These are phyloP conservation scores for Cutaneotrichosporon sp. DNA, from an alignment of 1,284 basidiomycete genomes.

Conservation along the genomic window DNA sequence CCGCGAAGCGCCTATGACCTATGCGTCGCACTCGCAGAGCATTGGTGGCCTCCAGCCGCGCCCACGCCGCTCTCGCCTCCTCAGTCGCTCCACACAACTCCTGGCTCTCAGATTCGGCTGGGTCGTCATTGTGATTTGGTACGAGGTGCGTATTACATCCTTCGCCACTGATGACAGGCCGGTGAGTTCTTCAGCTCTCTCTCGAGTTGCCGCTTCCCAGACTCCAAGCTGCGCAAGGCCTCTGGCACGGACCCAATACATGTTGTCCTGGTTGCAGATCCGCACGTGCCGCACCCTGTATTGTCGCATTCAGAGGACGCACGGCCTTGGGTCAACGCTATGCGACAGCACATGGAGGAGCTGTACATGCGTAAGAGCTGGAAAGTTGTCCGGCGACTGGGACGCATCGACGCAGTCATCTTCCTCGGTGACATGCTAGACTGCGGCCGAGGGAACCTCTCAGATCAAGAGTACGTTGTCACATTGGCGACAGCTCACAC, in stretches of 20 bases:
- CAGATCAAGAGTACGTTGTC: conserved; percentile 61
- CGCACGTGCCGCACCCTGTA: conserved; percentile 66
- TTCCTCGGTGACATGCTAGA: conserved; percentile 79
- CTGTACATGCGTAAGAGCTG: conserved; percentile 73
- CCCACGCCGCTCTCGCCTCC: conserved; percentile 31
- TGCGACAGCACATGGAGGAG: conserved; percentile 63
- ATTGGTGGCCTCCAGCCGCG: conserved; percentile 5
- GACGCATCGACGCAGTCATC: conserved; percentile 69
- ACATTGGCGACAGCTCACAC: conserved; percentile 5
- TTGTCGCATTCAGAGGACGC: conserved; percentile 53
- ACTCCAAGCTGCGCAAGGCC: conserved; percentile 34
- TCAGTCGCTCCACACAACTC: conserved; percentile 41
- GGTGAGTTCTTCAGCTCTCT: conserved; percentile 53
- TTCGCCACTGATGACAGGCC: conserved; percentile 28
- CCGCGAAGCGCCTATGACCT: conserved; percentile 1
- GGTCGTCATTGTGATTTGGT: conserved; percentile 67
- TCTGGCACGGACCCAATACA: conserved; percentile 56
- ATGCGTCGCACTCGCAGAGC: conserved; percentile 1
- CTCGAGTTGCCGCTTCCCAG: conserved; percentile 52
- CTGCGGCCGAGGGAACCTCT: conserved; percentile 63
- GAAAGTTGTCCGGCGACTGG: conserved; percentile 60
- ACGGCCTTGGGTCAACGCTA: conserved; percentile 45
- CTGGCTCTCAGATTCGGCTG: conserved; percentile 60
- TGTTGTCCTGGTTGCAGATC: conserved; percentile 71
- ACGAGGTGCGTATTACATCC: conserved; percentile 59